A percentile compares a stretch with the other conserved stretches of the same genome.
These are phyloP conservation scores for Lachnellula occidentalis DNA, from an alignment of 2,329 filamentous ascomycete genomes.

Conservation along the genomic window DNA sequence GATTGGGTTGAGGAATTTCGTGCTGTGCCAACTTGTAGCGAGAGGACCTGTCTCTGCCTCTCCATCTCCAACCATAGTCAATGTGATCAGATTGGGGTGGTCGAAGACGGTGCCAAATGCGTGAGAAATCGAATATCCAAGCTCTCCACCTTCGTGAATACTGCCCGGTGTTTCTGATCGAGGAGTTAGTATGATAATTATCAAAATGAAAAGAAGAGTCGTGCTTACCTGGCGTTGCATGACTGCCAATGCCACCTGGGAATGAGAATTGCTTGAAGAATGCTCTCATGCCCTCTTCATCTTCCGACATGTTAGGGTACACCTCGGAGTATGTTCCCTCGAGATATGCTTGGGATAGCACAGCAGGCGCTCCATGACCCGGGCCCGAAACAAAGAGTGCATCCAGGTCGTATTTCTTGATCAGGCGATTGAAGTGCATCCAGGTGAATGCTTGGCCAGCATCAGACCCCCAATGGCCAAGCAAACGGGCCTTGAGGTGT, in stretches of 20 bases:
- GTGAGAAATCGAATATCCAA: conserved; percentile 76
- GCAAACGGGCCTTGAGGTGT: conserved; percentile 67
- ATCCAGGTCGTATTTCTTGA: conserved; percentile 74
- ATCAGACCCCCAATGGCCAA: conserved; percentile 76
- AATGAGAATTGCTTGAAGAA: conserved; percentile 85
- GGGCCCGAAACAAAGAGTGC: conserved; percentile 70
- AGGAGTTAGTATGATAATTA: too few relatives aligned
- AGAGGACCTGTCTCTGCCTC: conserved; percentile 77
- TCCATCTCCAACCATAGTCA: conserved; percentile 76
- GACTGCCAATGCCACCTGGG: conserved; percentile 71
- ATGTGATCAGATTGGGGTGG: conserved; percentile 65
- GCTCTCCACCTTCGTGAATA: conserved; percentile 73
- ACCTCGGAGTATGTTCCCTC: conserved; percentile 75
- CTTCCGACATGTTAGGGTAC: conserved; percentile 67
- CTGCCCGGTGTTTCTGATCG: conserved; percentile 62
- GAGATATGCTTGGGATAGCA: conserved; percentile 71
- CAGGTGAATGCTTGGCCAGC: conserved; percentile 78
- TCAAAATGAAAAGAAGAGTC: too few relatives aligned
- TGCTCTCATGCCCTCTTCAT: conserved; percentile 61
- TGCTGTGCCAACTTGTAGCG: conserved; percentile 76
- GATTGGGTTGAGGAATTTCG: conserved; percentile 75
- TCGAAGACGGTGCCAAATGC: conserved; percentile 75
- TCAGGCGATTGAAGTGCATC: conserved; percentile 76
- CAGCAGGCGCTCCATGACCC: conserved; percentile 70
- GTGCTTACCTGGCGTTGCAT: conserved; percentile 54